A percentile compares a stretch with the other conserved stretches of the same genome.
Evolutionary conservation across 495 filamentous ascomycete species (phyloP).

Genomic region (Penicillium angulare): DNA sequence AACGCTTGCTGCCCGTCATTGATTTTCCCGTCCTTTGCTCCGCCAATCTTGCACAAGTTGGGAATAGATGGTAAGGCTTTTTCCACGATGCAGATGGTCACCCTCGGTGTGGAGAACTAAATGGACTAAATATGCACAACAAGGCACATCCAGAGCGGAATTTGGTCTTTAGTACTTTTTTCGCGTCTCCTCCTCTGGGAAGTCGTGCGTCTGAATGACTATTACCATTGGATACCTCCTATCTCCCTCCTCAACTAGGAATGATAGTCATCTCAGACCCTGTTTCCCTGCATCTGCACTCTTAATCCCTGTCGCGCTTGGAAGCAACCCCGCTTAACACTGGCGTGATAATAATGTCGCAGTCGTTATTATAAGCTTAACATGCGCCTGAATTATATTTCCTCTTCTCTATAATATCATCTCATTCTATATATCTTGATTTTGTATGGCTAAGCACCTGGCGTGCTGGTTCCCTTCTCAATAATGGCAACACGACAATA

Average conservation of each 20-base stretch:
- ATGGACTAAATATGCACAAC: too few species aligned
- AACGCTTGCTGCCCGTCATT: too few species aligned
- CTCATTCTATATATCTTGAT: not conserved
- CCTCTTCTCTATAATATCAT: not conserved
- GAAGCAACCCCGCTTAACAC: not conserved
- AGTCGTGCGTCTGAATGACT: not conserved
- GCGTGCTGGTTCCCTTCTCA: not conserved
- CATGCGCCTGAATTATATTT: not conserved
- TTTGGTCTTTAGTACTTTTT: not conserved
- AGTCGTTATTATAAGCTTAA: not conserved
- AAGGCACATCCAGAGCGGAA: not conserved
- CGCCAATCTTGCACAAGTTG: too few species aligned
- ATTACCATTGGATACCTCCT: not conserved
- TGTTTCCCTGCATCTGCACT: not conserved
- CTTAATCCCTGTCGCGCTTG: not conserved
- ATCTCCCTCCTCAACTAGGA: not conserved
- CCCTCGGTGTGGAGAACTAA: too few species aligned
- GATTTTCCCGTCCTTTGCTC: too few species aligned
- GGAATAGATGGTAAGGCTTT: too few species aligned
- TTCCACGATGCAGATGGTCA: too few species aligned
- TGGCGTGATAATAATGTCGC: not conserved
- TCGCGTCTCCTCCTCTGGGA: not conserved
- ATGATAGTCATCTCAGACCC: not conserved
- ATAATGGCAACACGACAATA: conserved; percentile 10
- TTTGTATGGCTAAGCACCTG: not conserved